Evolutionary conservation across 2,329 filamentous ascomycete species (phyloP).

Genomic region (Colletotrichum echinochloae): DNA sequence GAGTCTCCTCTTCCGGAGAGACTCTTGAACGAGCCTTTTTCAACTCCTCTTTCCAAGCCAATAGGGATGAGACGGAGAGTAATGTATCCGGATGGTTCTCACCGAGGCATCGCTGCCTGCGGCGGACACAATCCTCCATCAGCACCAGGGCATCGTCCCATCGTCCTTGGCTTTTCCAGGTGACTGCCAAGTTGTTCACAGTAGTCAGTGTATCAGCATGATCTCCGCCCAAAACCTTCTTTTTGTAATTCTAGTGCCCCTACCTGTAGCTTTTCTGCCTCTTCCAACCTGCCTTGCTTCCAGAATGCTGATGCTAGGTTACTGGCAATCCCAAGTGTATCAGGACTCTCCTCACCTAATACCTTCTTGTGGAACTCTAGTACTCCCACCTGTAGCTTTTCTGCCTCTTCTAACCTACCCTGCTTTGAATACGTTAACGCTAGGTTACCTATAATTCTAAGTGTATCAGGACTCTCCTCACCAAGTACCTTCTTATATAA

Average conservation of each 20-base stretch:
- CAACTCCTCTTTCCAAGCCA: background rate
- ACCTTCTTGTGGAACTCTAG: background rate
- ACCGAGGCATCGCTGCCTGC: background rate
- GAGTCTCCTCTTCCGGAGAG: background rate
- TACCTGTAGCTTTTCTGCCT: background rate
- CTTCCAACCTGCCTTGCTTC: background rate
- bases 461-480: background rate
- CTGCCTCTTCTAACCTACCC: background rate
- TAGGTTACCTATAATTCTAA: background rate
- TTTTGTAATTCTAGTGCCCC: background rate
- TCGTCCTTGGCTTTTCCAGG: background rate
- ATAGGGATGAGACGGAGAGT: background rate
- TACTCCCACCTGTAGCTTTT: background rate
- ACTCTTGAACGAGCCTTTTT: background rate
- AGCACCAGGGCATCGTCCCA: background rate
- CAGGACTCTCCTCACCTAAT: background rate
- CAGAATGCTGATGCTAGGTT: background rate
- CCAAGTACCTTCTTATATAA: background rate
- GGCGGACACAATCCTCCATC: background rate
- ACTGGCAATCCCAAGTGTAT: fast-evolving
- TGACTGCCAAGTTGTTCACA: background rate
- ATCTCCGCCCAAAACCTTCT: background rate
- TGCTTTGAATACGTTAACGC: background rate
- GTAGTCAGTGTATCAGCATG: background rate
- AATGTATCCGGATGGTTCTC: background rate